A percentile compares a stretch with the other conserved stretches of the same genome.
Evolutionary conservation across 768 basidiomycete genomes (phyloP).

Genomic region (Suillus brevipes): DNA sequence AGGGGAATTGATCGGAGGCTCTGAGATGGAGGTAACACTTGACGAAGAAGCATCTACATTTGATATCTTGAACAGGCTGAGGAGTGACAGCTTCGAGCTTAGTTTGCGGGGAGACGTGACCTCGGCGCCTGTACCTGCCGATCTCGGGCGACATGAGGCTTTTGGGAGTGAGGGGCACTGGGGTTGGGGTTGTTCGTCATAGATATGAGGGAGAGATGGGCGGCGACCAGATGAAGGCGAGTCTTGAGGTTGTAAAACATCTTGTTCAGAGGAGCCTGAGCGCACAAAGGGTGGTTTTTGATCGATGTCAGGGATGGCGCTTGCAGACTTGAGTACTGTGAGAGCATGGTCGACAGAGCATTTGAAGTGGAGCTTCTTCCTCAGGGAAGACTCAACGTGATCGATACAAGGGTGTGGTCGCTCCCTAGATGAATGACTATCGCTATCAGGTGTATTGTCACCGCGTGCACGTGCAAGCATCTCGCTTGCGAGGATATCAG

Average conservation of each 20-base stretch:
- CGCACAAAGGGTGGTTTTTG: conserved; percentile 16
- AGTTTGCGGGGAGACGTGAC: conserved; percentile 45
- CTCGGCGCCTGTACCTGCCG: conserved; percentile 70
- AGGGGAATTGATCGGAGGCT: conserved; percentile 27
- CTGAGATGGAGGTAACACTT: conserved; percentile 35
- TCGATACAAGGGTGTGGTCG: conserved; percentile 29
- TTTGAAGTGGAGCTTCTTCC: conserved; percentile 67
- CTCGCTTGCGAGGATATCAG: conserved; percentile 66
- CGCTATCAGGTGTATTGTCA: conserved; percentile 26
- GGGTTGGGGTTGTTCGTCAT: conserved; percentile 34
- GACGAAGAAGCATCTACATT: conserved; percentile 39
- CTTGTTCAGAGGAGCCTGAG: conserved; percentile 18
- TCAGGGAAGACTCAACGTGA: conserved; percentile 32
- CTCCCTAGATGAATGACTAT: conserved; percentile 10
- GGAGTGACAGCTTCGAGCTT: conserved; percentile 70
- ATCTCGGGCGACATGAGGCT: conserved; percentile 60
- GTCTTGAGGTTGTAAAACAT: conserved; percentile 7
- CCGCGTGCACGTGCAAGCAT: conserved; percentile 58
- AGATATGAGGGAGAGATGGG: conserved; percentile 68
- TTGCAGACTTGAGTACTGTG: conserved; percentile 42
- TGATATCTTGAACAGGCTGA: conserved; percentile 71
- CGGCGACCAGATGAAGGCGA: conserved; percentile 43
- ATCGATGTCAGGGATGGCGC: conserved; percentile 34
- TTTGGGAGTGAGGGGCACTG: conserved; percentile 30
- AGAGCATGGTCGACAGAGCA: conserved; percentile 77